Evolutionary conservation across 257 asterid species (phyloP).

Genomic region (Solanum verrucosum): DNA sequence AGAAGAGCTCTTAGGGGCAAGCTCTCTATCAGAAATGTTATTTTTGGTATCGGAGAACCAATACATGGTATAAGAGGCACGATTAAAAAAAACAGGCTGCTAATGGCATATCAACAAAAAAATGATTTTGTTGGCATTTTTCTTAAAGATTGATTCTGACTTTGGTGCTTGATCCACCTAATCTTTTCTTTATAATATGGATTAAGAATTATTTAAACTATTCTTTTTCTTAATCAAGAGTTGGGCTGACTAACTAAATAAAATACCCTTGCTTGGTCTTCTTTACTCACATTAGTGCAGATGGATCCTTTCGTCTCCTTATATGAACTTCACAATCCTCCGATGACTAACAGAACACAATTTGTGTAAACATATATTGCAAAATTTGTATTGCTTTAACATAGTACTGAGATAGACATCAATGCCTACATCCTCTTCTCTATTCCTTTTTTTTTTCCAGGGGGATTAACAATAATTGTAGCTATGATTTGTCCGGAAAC

Average conservation of each 20-base stretch:
- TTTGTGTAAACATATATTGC: background rate
- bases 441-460: background rate
- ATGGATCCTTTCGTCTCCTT: background rate
- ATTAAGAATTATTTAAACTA: background rate
- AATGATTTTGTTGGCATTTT: background rate
- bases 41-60: background rate
- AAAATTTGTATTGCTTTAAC: background rate
- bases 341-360: conserved; percentile 8
- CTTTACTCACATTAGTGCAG: background rate
- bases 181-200: background rate
- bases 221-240: background rate
- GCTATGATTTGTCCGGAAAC: too few species aligned
- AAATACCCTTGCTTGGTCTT: background rate
- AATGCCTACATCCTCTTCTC: background rate
- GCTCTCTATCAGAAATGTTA: background rate
- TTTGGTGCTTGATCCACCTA: background rate
- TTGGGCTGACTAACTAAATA: background rate
- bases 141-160: background rate
- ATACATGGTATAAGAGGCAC: background rate
- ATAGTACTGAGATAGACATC: background rate
- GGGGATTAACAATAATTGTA: background rate
- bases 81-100: background rate
- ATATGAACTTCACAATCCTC: background rate
- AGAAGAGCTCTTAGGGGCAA: background rate
- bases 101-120: background rate